Evolutionary conservation across 176 grass and related monocot genomes (phyloP).

Genomic region (Pharus latifolius): DNA sequence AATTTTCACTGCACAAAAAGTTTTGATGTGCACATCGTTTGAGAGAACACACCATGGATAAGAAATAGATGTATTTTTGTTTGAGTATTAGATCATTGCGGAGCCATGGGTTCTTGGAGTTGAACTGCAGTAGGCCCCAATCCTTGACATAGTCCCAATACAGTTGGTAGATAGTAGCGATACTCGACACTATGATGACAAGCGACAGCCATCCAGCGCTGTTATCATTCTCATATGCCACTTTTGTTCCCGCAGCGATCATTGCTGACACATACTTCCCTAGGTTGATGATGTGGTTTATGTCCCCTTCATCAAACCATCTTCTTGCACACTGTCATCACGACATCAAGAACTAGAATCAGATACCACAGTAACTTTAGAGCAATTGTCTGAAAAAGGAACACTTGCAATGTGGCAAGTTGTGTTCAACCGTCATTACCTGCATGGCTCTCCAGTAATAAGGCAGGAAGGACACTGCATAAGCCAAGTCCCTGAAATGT

Average conservation of each 20-base stretch:
- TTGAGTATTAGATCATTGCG: conserved; percentile 84
- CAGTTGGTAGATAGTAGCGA: conserved; percentile 84
- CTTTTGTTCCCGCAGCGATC: conserved; percentile 82
- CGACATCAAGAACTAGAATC: neutral
- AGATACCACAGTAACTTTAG: neutral
- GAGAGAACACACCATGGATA: conserved; percentile 72
- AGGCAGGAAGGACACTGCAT: conserved; percentile 91
- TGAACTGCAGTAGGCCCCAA: conserved; percentile 80
- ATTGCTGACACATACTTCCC: conserved; percentile 97
- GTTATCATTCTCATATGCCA: conserved; percentile 81
- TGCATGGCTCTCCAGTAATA: conserved; percentile 99
- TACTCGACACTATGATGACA: conserved; percentile 57
- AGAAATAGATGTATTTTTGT: conserved; percentile 80
- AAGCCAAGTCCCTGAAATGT: conserved; percentile 83
- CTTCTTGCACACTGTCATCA: conserved; percentile 78
- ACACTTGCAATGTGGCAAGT: neutral
- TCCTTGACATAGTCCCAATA: conserved; percentile 99
- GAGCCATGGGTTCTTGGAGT: conserved; percentile 83
- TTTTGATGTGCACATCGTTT: neutral
- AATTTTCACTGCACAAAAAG: neutral
- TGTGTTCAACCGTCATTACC: conserved; percentile 28
- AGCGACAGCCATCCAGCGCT: conserved; percentile 59
- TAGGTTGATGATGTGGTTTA: conserved; percentile 78
- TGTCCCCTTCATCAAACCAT: conserved; percentile 97
- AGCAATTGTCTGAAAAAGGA: neutral